These are phyloP conservation scores for Venturia oleaginea DNA, from an alignment of 2,329 filamentous ascomycete species.

Conservation along the genomic window DNA sequence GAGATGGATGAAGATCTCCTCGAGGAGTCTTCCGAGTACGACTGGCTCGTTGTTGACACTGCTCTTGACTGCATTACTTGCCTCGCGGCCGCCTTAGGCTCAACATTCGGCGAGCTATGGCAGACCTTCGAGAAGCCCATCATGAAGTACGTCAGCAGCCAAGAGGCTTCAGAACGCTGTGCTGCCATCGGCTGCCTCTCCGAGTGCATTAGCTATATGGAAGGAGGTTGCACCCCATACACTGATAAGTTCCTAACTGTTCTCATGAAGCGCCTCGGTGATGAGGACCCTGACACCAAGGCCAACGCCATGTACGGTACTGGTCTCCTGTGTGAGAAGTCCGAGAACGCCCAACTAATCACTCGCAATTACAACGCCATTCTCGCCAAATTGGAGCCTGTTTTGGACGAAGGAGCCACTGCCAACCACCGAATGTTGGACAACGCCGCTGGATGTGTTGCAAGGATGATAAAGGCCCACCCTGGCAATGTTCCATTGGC, in stretches of 20 bases:
- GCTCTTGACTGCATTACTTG: slow-evolving; percentile 85
- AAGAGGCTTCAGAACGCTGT: slow-evolving; percentile 78
- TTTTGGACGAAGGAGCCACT: slow-evolving; percentile 61
- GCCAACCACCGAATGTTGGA: slow-evolving; percentile 60
- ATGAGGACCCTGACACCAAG: slow-evolving; percentile 85
- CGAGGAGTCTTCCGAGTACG: slow-evolving; percentile 82
- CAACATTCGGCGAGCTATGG: slow-evolving; percentile 78
- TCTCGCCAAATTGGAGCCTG: slow-evolving; percentile 74
- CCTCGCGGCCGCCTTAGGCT: slow-evolving; percentile 71
- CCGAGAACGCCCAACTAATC: slow-evolving; percentile 63
- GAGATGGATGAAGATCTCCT: slow-evolving; percentile 56
- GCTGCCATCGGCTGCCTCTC: slow-evolving; percentile 87
- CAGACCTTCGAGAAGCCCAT: slow-evolving; percentile 92
- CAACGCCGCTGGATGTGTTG: slow-evolving; percentile 86
- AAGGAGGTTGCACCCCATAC: slow-evolving; percentile 68
- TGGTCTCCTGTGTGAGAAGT: slow-evolving; percentile 76
- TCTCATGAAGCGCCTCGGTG: slow-evolving; percentile 74
- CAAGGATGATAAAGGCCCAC: slow-evolving; percentile 84
- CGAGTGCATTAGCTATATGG: slow-evolving; percentile 82
- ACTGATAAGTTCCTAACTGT: slow-evolving; percentile 69
- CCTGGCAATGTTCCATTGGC: slow-evolving; percentile 71
- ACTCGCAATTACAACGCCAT: slow-evolving; percentile 68
- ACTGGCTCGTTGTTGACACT: slow-evolving; percentile 94
- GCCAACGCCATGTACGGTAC: slow-evolving; percentile 91
- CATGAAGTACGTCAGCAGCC: slow-evolving; percentile 76